Evolutionary conservation across 192 early-diverging fungal species (phyloP), one percentile per base, ranked within the genome.

Genomic region (Coemansia sp.): DNA sequence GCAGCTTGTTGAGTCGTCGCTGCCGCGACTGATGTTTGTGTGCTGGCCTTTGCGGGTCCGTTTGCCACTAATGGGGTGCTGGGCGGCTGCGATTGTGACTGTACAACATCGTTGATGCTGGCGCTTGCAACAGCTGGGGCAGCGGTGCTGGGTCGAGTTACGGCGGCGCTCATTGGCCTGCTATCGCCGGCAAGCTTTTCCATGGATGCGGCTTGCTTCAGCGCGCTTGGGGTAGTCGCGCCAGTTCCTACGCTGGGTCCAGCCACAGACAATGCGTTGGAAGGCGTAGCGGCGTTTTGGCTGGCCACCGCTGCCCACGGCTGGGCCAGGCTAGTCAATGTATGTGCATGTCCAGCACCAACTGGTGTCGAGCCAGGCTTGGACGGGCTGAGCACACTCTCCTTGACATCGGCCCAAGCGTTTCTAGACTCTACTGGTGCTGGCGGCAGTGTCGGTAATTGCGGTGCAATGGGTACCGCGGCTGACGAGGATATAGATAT

Each of bases 301-400:
- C 80, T 72, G 21, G 80, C 80, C 37, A 78, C 63, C 16, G 80
- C 75, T 19, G 80, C 80, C 80, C 80, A 83, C 39, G 80, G 80
- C 76, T 83, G 80, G 21, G 70, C 70, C 17, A 83, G 70, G 50
- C 67, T 39, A 6, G 78, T 47, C 13, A 70, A 72, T 17, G 65
- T 42, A 37, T 63, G 53, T 11, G 65, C 47, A 26, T 69, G 75
- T 3, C 66, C 69, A 11, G 66, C 37, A 19, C 70, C 71, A 57
- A 16, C 55, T 10, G 79, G 69, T 6, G 74, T 75, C 43, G 79
- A 71, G 19, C 61, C 68, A 50, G 79, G 80, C n/a, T 71, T 68
- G 26, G 80, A 75, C 30, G 80, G 80, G 52, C 76, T 83, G 32
- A 83, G 50, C 17, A 83, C 80, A 66, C 80, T 83, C 55, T 78